Conservation (phyloP, 2,329 filamentous ascomycete species). For the Apiospora arundinis region DNA sequence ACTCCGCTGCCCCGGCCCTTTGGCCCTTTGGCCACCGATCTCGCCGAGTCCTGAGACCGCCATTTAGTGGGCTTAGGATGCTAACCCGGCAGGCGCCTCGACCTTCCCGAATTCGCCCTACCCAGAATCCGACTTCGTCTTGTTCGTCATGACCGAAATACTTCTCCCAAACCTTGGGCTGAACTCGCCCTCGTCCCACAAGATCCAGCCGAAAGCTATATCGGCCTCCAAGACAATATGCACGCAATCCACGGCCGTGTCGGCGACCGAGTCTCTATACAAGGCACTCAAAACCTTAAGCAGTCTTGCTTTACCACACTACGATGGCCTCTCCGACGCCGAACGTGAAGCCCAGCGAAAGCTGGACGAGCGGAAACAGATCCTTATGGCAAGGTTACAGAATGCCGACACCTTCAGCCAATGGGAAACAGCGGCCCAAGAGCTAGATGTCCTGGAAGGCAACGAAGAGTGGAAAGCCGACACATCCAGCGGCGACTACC, state of each 20-base stretch:
- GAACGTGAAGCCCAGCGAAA: constrained; percentile 54
- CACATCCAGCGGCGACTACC: constrained; percentile 68
- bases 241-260: neutral
- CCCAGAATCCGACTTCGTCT: neutral
- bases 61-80: neutral
- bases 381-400: constrained; percentile 69
- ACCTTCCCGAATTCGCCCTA: neutral
- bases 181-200: constrained; percentile 17
- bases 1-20: neutral
- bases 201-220: neutral
- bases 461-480: constrained; percentile 83
- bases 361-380: constrained; percentile 65
- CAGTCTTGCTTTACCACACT: constrained; percentile 52
- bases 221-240: neutral
- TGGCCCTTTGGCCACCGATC: too few species aligned
- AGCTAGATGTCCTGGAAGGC: constrained; percentile 80
- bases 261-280: constrained; percentile 30
- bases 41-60: neutral
- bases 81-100: neutral
- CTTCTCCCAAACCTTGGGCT: constrained; percentile 22
- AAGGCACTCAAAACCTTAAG: constrained; percentile 48
- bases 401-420: constrained; percentile 71
- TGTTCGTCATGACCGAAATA: constrained; percentile 23
- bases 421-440: constrained; percentile 77
- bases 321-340: constrained; percentile 58